Evolutionary conservation across 2,329 filamentous ascomycete genomes (phyloP), one percentile per base, ranked within the genome.

Genomic region (Cladophialophora carrionii): DNA sequence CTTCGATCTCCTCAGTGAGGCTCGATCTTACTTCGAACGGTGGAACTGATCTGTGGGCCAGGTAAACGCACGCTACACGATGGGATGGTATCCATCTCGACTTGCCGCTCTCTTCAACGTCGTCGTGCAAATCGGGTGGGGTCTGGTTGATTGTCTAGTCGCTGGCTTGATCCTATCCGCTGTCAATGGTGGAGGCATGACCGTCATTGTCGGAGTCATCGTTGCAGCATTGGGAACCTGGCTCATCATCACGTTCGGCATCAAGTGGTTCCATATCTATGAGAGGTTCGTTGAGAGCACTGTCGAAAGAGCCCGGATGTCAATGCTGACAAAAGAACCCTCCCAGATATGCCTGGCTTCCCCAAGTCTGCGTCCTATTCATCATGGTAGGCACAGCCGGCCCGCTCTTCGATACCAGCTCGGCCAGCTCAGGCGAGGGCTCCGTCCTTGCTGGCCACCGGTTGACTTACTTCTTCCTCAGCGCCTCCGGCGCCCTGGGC

Each of bases 1-100:
- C 34, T 41, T 41, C 24, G 12, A 51, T 22, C n/a, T 55, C 3
- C 20, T 43, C 48, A 51, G 20, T 26, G 48, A 37, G 10, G 31
- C 32, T 37, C 20, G 48, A 20, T 14, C 31, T 24, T 17, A 52
- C n/a, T 34, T 32, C 17, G 14, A 34, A 60, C 8, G 17, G 46
- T 22, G 17, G 22, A 41, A 53, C 57, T 60, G 31, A 60, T n/a
- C 24, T 60, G 31, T 4, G 14, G 2, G 4, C 3, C 34, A 41
- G 34, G 34, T 41, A 14, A 60, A 60, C 46, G 43, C 43, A 41
- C 80, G 85, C 8, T 88, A 86, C 71, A 78, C 83, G n/a, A 88
- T 88, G 82, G 86, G 87, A 8, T 88, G 85, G 84, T 88, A 83
- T 80, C 86, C 86, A 0, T 83, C 83, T 56, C 88, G 88, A 73